phyloP scores from a whole-genome alignment of 352 stramenopile genomes.

The Elongisporangium undulatum region DNA sequence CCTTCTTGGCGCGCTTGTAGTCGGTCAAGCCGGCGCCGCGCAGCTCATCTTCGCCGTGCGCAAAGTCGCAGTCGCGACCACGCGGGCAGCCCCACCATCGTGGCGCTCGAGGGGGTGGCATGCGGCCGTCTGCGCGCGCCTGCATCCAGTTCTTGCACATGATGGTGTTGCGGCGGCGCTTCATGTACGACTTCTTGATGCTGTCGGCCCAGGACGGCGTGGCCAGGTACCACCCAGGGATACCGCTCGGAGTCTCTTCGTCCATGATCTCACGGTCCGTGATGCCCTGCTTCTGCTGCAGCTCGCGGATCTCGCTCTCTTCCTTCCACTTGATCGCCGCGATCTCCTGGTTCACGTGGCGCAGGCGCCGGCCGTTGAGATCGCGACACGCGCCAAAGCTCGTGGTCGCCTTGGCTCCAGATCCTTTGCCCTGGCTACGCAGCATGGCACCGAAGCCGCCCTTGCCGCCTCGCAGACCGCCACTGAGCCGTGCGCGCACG shows the following conservation, averaged over 20 bases:
- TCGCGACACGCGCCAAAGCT: conserved; percentile 80
- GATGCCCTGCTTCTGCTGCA: conserved; percentile 41
- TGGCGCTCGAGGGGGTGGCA: conserved; percentile 40
- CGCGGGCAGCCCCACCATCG: conserved; percentile 82
- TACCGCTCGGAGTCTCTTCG: conserved; percentile 80
- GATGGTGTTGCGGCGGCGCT: conserved; percentile 73
- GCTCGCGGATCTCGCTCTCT: conserved; percentile 40
- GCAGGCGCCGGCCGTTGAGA: conserved; percentile 68
- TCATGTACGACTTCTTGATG: conserved; percentile 83
- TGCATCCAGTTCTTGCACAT: conserved; percentile 72
- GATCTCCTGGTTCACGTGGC: conserved; percentile 87
- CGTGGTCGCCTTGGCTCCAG: conserved; percentile 62
- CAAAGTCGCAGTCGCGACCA: conserved; percentile 79
- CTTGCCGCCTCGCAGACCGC: conserved; percentile 72
- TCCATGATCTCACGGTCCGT: conserved; percentile 65
- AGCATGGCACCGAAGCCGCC: conserved; percentile 86
- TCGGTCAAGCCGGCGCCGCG: conserved; percentile 58
- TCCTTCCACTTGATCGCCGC: conserved; percentile 78
- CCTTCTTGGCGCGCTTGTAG: conserved; percentile 67
- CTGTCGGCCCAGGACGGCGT: conserved; percentile 82
- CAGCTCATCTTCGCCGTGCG: conserved; percentile 76
- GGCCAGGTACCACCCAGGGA: conserved; percentile 78
- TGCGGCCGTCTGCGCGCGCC: conserved; percentile 38
- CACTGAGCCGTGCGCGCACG: conserved; percentile 54
- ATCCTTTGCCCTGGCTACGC: conserved; percentile 69